These are phyloP conservation scores for Colletotrichum sp. DNA, from an alignment of 2,329 filamentous ascomycete genomes.

Conservation along the genomic window DNA sequence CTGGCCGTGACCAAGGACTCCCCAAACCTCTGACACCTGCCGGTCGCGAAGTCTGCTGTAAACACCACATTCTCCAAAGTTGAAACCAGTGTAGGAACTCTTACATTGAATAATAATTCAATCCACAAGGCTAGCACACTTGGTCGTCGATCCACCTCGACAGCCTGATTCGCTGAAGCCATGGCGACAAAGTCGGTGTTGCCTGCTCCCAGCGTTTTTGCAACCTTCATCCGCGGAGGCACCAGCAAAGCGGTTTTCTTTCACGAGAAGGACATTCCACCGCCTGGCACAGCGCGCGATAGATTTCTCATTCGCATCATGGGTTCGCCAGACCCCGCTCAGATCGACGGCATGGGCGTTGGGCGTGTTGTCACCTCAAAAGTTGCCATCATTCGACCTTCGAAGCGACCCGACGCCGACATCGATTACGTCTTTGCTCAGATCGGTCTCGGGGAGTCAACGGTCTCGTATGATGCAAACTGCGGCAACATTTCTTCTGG, in stretches of 20 bases:
- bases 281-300: constrained; percentile 45
- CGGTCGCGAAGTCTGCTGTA: neutral
- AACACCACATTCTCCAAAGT: neutral
- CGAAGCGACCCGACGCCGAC: constrained; percentile 46
- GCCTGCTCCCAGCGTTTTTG: neutral
- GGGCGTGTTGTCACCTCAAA: constrained; percentile 50
- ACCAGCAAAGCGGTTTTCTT: constrained; percentile 43
- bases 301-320: constrained; percentile 57
- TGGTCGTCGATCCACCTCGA: neutral
- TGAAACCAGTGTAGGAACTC: neutral
- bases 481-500: constrained; percentile 65
- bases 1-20: neutral
- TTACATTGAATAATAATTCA: neutral
- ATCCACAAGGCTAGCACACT: neutral
- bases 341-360: constrained; percentile 63
- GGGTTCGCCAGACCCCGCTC: constrained; percentile 59
- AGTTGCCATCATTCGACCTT: constrained; percentile 57
- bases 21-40: neutral
- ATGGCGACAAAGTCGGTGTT: neutral
- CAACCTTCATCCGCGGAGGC: neutral
- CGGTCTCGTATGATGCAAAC: constrained; percentile 62
- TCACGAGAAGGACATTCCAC: constrained; percentile 52
- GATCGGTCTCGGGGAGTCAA: constrained; percentile 55
- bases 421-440: constrained; percentile 66
- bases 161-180: neutral